Percentiles rank a stretch among this genome's conserved stretches.
phyloP scores from a whole-genome alignment of 169 alveolate species.

The Cryptosporidium bovis region DNA sequence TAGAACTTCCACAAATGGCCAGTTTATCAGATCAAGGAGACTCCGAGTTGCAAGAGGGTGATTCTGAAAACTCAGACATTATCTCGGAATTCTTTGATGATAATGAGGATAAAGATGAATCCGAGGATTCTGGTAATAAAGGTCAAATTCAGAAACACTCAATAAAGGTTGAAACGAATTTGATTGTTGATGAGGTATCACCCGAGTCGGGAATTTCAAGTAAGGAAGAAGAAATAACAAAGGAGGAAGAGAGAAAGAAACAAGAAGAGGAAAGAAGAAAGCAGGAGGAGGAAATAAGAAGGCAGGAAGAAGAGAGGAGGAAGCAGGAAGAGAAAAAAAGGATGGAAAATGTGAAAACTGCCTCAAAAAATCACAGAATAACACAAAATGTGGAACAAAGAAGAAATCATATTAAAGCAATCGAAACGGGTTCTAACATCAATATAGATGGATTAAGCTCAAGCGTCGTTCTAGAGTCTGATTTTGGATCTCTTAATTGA shows the following conservation, averaged over 20 bases:
- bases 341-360: neutral
- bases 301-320: neutral
- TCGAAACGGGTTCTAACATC: neutral
- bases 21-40: slow-evolving; percentile 14
- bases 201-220: neutral
- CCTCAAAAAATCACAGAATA: neutral
- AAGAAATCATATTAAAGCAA: neutral
- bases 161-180: neutral
- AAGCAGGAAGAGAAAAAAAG: neutral
- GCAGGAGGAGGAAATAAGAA: neutral
- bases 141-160: neutral
- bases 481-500: neutral
- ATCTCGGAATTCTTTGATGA: slow-evolving; percentile 10
- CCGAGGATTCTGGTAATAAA: slow-evolving; percentile 4
- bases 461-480: slow-evolving; percentile 34
- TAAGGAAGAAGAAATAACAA: neutral
- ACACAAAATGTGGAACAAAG: neutral
- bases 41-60: neutral
- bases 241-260: slow-evolving; percentile 4
- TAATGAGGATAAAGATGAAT: slow-evolving; percentile 18
- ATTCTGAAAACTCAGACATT: neutral
- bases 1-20: slow-evolving; percentile 57
- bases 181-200: neutral
- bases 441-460: slow-evolving; percentile 44
- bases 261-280: neutral